phyloP scores from a whole-genome alignment of 1,139 yeast species.

The Saccharomyces hybrid region DNA sequence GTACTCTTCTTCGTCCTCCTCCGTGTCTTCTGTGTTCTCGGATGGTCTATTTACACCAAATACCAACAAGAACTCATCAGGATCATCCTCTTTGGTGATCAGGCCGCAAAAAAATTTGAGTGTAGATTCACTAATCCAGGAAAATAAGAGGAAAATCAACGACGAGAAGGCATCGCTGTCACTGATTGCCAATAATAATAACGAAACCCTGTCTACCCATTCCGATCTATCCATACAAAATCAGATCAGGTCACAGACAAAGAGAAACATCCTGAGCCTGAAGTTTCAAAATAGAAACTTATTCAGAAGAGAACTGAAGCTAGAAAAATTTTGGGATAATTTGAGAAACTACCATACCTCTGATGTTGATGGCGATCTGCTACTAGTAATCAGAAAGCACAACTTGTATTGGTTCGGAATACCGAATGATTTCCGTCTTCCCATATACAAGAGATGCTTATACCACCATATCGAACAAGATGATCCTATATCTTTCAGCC shows the following conservation, averaged over 20 bases:
- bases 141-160: conserved; percentile 2
- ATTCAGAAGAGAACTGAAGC: not conserved
- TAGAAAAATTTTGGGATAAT: conserved; percentile 1
- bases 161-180: conserved; percentile 1
- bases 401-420: conserved; percentile 5
- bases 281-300: conserved; percentile 2
- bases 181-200: not conserved
- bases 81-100: not conserved
- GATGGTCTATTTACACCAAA: not conserved
- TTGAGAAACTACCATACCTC: not conserved
- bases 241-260: not conserved
- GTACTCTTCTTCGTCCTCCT: conserved; percentile 1
- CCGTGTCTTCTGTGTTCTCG: not conserved
- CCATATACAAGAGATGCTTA: conserved; percentile 1
- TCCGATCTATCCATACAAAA: not conserved
- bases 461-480: not conserved
- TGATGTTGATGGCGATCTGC: not conserved
- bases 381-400: not conserved
- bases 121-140: conserved; percentile 5
- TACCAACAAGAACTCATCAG: not conserved
- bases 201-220: not conserved
- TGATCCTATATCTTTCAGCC: not conserved
- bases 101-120: conserved; percentile 1
- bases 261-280: not conserved
- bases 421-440: not conserved